These are phyloP conservation scores for Fusarium sp. DNA, from an alignment of 2,329 filamentous ascomycete species.

Conservation along the genomic window DNA sequence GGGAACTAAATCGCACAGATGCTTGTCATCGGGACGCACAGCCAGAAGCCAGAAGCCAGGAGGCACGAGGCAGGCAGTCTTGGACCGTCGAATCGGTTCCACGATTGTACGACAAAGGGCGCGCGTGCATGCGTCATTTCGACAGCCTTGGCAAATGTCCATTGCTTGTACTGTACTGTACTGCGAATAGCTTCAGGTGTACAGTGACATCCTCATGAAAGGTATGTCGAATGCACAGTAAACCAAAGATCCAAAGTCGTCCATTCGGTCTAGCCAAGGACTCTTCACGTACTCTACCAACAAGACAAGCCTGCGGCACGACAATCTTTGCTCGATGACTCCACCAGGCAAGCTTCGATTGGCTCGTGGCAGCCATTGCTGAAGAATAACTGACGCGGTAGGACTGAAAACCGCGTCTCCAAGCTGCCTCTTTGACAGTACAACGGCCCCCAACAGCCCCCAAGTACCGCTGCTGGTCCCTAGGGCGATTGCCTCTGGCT, in stretches of 20 bases:
- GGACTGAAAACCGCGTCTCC: not conserved
- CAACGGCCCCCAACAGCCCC: constrained; percentile 34
- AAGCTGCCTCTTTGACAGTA: not conserved
- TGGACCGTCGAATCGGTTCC: not conserved
- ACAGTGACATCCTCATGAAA: constrained; percentile 6
- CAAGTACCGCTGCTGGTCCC: not conserved
- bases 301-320: no score
- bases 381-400: not conserved
- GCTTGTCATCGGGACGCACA: constrained; percentile 25
- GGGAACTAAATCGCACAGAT: constrained; percentile 40
- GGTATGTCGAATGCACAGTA: not conserved
- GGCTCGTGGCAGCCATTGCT: constrained; percentile 19
- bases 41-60: constrained; percentile 4
- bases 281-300: not conserved
- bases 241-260: constrained; percentile 21
- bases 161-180: not conserved
- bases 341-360: constrained; percentile 9
- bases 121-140: constrained; percentile 9
- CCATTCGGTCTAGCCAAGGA: not conserved
- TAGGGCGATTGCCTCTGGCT: constrained; percentile 27
- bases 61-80: not conserved
- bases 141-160: constrained; percentile 2
- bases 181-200: constrained; percentile 20
- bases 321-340: not conserved
- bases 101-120: constrained; percentile 19